These are phyloP conservation scores for Venturiaceae sp. DNA, from an alignment of 2,329 filamentous ascomycete genomes.

Conservation along the genomic window DNA sequence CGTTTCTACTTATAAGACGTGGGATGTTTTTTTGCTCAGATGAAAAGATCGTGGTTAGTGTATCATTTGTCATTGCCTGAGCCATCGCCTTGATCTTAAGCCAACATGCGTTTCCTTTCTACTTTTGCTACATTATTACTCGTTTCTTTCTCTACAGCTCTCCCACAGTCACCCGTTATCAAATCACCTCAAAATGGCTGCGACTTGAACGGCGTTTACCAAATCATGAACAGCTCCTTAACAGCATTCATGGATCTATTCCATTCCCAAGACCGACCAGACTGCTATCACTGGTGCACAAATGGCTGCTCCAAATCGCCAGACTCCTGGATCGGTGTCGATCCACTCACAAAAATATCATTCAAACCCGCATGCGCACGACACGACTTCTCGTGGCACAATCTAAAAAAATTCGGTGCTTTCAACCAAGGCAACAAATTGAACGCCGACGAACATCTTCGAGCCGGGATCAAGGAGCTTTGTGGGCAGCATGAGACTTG, in stretches of 20 bases:
- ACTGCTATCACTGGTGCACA: slow-evolving; percentile 3
- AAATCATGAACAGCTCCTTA: slow-evolving; percentile 1
- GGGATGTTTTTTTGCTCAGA: not conserved
- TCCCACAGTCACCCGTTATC: not conserved
- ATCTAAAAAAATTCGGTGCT: not conserved
- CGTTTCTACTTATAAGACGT: not conserved
- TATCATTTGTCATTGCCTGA: not conserved
- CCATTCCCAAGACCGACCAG: not conserved
- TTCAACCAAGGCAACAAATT: slow-evolving; percentile 1
- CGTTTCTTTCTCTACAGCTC: not conserved
- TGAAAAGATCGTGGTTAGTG: not conserved
- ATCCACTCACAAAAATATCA: not conserved
- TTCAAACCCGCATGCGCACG: slow-evolving; percentile 1
- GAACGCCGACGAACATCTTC: not conserved
- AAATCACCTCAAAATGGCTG: not conserved
- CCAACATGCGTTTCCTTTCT: not conserved
- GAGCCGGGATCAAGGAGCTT: not conserved
- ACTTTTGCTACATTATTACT: not conserved
- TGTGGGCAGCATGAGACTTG: not conserved
- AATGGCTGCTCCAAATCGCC: not conserved
- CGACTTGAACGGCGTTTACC: not conserved
- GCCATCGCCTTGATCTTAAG: not conserved
- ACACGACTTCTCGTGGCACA: slow-evolving; percentile 4
- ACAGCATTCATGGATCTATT: not conserved
- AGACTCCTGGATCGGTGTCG: not conserved